Base-by-base conservation (phyloP, 352 stramenopile genomes). In the Phytophthora rubi region DNA sequence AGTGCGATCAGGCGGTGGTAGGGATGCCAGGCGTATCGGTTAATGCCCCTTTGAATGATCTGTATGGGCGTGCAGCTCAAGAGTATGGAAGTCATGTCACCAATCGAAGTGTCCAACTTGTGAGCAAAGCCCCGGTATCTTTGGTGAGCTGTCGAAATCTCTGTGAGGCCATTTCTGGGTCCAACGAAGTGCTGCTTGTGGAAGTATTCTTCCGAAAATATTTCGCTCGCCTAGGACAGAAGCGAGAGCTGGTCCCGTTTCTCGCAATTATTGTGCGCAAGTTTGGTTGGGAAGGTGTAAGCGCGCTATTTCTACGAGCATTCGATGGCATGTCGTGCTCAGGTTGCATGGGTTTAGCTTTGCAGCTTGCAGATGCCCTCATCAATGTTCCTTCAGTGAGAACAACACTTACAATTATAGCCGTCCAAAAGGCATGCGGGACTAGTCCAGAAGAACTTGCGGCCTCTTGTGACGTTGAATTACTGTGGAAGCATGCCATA, bases 401-500 rank as follows among this genome's bases (percentile, higher is more conserved):
- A 10, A 23, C 47, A 26, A 15, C 47, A 7, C 59, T 58, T 16
- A 39, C 32, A 39, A 58, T 26, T 8, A 42, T 58, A 6, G 59
- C 45, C 6, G 59, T 58, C 4, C 9, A 58, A 58, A 65, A 65
- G 6, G 59, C 59, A 47, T 56, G 42, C 42, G 51, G 9, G 26
- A 64, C 47, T 35, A 56, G 44, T 15, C 48, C 59, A 42, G 16
- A 45, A 1, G 26, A 60, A 12, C 47, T 65, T 30, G 23, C 59
- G 21, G 13, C 23, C 16, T 53, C 59, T 6, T 53, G 35, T 28
- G 49, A 56, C 21, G 47, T 65, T 13, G 47, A 1, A n/a, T 66
- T 71, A 23, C 49, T 71, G 9, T 71, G 55, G 55, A 71, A 71
- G 15, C 56, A 51, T 13, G 47, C 56, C 2, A 62, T 53, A 15